phyloP scores from a whole-genome alignment of 371 early-diverging fungal genomes.

The Circinella minor region DNA sequence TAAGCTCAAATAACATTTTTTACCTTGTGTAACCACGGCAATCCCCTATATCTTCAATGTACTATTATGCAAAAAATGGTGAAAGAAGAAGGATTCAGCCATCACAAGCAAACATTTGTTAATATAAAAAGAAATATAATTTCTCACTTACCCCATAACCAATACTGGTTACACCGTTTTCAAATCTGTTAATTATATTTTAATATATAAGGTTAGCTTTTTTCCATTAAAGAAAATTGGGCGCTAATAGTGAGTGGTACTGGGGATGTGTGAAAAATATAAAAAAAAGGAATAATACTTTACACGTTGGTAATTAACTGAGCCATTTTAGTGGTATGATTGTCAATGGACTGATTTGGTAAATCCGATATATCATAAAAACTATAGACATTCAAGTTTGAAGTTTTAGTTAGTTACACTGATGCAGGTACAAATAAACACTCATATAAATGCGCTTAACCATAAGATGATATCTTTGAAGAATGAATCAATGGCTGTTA shows the following conservation, averaged over 20 bases:
- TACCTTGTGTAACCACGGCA: conserved; percentile 55
- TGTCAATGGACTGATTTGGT: conserved; percentile 38
- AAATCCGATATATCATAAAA: conserved; percentile 43
- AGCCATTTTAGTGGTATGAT: conserved; percentile 42
- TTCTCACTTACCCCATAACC: conserved; percentile 45
- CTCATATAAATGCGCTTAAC: neutral
- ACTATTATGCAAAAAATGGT: conserved; percentile 17
- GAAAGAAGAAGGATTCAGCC: conserved; percentile 1
- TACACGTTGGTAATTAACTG: conserved; percentile 55
- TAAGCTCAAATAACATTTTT: neutral
- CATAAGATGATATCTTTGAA: too few relatives aligned
- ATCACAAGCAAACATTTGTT: neutral
- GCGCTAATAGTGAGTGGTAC: too few relatives aligned
- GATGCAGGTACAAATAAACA: too few relatives aligned
- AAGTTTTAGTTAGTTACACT: too few relatives aligned
- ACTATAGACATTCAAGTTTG: conserved; percentile 13
- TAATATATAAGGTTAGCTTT: neutral
- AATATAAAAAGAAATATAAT: neutral
- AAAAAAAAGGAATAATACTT: conserved; percentile 9
- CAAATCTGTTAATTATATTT: conserved; percentile 29
- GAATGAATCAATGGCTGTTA: too few relatives aligned
- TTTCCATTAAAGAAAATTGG: too few relatives aligned
- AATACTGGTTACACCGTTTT: conserved; percentile 49
- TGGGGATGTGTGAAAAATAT: too few relatives aligned
- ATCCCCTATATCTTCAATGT: conserved; percentile 44